phyloP scores from a whole-genome alignment of 2,329 filamentous ascomycete species.

The Chrysoporthe cubensis region DNA sequence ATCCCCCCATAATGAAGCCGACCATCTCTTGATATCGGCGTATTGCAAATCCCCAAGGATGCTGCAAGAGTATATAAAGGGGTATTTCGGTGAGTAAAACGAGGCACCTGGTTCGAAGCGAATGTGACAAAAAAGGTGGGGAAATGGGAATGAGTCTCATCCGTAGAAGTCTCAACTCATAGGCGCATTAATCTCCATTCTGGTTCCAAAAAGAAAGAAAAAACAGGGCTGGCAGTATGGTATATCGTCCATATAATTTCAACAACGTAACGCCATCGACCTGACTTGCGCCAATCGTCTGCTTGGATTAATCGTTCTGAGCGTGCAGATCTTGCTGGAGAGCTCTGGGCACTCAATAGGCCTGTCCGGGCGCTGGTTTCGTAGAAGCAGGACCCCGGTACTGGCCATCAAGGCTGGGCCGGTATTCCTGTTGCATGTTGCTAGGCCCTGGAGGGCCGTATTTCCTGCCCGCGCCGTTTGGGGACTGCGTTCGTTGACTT shows the following conservation, averaged over 20 bases:
- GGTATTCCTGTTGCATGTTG: slow-evolving; percentile 47
- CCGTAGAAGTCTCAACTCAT: slow-evolving; percentile 24
- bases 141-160: slow-evolving; percentile 26
- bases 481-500: slow-evolving; percentile 41
- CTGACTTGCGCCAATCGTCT: neutral
- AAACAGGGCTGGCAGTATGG: slow-evolving; percentile 10
- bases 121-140: neutral
- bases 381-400: neutral
- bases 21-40: slow-evolving; percentile 13
- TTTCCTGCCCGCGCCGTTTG: slow-evolving; percentile 45
- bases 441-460: slow-evolving; percentile 50
- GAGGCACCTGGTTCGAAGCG: neutral
- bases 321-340: neutral
- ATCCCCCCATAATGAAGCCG: slow-evolving; percentile 13
- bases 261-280: slow-evolving; percentile 12
- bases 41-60: slow-evolving; percentile 13
- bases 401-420: slow-evolving; percentile 17
- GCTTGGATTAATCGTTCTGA: neutral
- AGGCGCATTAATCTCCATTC: slow-evolving; percentile 21
- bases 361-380: slow-evolving; percentile 40
- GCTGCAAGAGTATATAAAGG: slow-evolving; percentile 16
- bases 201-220: slow-evolving; percentile 14
- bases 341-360: slow-evolving; percentile 41
- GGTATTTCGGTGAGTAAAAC: slow-evolving; percentile 17
- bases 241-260: slow-evolving; percentile 13